Conservation (phyloP, 306 rosid species). For the Cyclanthera cordifolia region DNA sequence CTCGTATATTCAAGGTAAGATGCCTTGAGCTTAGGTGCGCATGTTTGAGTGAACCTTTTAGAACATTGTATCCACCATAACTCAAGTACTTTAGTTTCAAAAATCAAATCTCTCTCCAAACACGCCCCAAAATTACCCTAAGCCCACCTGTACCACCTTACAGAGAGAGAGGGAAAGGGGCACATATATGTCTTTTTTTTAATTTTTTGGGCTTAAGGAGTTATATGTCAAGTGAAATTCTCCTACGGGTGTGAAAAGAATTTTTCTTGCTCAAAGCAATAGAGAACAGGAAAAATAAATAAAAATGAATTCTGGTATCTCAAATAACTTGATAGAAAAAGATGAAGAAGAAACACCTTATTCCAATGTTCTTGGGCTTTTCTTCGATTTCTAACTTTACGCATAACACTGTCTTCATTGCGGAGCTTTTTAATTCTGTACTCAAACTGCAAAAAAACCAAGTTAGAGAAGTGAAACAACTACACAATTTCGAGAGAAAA, state of each 20-base stretch:
- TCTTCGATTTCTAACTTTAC: conserved; percentile 51
- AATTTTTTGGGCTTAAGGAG: background rate
- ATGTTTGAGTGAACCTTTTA: too few species aligned
- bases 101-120: background rate
- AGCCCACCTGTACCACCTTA: background rate
- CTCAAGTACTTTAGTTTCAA: background rate
- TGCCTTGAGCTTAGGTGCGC: too few species aligned
- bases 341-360: conserved; percentile 45
- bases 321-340: background rate
- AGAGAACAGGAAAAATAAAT: background rate
- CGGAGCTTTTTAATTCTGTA: conserved; percentile 72
- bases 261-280: background rate
- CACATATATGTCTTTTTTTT: background rate
- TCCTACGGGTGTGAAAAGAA: background rate
- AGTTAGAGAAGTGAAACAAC: conserved; percentile 1
- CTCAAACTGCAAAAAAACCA: conserved; percentile 48
- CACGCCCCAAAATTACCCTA: background rate
- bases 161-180: background rate
- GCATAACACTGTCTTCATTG: conserved; percentile 60
- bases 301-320: background rate
- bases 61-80: background rate
- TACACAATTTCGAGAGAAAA: background rate
- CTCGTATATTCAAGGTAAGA: too few species aligned
- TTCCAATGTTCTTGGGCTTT: conserved; percentile 83
- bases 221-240: background rate